These are phyloP conservation scores for Salvia rosmarinus DNA, from an alignment of 257 asterid genomes.

Conservation along the genomic window DNA sequence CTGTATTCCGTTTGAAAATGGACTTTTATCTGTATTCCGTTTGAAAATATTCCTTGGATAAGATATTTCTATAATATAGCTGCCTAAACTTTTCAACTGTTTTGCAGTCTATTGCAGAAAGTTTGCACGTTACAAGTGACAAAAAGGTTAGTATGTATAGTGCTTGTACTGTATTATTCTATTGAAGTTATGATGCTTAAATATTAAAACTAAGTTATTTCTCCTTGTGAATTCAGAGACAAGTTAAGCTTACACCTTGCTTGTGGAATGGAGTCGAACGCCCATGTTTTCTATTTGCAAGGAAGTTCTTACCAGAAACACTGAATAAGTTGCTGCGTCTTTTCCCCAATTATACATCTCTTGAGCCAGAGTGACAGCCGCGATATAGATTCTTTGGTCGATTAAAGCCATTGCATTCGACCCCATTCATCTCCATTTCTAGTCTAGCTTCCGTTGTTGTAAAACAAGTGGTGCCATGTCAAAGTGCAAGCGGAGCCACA, in stretches of 20 bases:
- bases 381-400: slow-evolving; percentile 57
- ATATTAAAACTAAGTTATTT: not conserved
- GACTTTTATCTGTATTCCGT: not conserved
- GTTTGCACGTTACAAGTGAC: slow-evolving; percentile 79
- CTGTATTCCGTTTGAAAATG: not conserved
- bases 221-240: slow-evolving; percentile 55
- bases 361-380: slow-evolving; percentile 41
- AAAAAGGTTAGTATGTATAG: slow-evolving; percentile 54
- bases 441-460: slow-evolving; percentile 38
- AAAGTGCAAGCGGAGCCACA: slow-evolving; percentile 35
- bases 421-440: slow-evolving; percentile 43
- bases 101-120: slow-evolving; percentile 84
- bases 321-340: slow-evolving; percentile 66
- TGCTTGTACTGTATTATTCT: slow-evolving; percentile 26
- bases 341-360: slow-evolving; percentile 78
- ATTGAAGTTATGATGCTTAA: slow-evolving; percentile 7
- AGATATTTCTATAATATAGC: not conserved
- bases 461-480: slow-evolving; percentile 34
- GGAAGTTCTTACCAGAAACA: slow-evolving; percentile 89
- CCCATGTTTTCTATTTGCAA: slow-evolving; percentile 80
- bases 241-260: slow-evolving; percentile 62
- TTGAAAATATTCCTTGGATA: not conserved
- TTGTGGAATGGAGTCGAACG: slow-evolving; percentile 84
- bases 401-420: slow-evolving; percentile 42
- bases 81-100: slow-evolving; percentile 28